Conservation (phyloP, 1,284 basidiomycete species). For the Dichomitus squalens region DNA sequence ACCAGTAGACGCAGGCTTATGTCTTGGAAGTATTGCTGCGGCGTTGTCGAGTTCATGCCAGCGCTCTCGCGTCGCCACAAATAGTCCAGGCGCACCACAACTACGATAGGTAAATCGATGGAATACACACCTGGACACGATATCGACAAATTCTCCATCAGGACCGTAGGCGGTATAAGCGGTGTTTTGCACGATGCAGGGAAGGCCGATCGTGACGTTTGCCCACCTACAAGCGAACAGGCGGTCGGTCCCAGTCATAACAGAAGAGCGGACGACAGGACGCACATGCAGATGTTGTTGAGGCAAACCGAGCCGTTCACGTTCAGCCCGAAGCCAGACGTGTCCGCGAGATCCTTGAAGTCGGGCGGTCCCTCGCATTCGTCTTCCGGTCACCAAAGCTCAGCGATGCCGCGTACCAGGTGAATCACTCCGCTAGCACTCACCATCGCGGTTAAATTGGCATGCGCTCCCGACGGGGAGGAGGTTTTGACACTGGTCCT, state of each 20-base stretch:
- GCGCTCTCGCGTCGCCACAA: too few relatives aligned
- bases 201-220: slow-evolving; percentile 64
- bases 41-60: too few relatives aligned
- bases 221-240: slow-evolving; percentile 56
- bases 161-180: slow-evolving; percentile 71
- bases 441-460: slow-evolving; percentile 88
- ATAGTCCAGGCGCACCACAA: too few relatives aligned
- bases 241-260: neutral
- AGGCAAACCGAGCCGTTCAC: slow-evolving; percentile 83
- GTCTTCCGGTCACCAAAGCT: slow-evolving; percentile 48
- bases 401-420: neutral
- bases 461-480: slow-evolving; percentile 68
- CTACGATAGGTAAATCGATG: too few relatives aligned
- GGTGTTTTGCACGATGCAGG: slow-evolving; percentile 79
- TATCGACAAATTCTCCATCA: slow-evolving; percentile 65
- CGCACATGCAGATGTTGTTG: slow-evolving; percentile 79
- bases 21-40: too few relatives aligned
- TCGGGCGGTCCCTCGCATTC: slow-evolving; percentile 74
- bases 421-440: slow-evolving; percentile 20
- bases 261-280: slow-evolving; percentile 16
- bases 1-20: too few relatives aligned
- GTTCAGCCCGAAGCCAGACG: slow-evolving; percentile 62
- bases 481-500: slow-evolving; percentile 65
- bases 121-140: slow-evolving; percentile 70
- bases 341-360: slow-evolving; percentile 61